Conservation (phyloP, 768 basidiomycete genomes). For the Panaeolus cyanescens region DNA sequence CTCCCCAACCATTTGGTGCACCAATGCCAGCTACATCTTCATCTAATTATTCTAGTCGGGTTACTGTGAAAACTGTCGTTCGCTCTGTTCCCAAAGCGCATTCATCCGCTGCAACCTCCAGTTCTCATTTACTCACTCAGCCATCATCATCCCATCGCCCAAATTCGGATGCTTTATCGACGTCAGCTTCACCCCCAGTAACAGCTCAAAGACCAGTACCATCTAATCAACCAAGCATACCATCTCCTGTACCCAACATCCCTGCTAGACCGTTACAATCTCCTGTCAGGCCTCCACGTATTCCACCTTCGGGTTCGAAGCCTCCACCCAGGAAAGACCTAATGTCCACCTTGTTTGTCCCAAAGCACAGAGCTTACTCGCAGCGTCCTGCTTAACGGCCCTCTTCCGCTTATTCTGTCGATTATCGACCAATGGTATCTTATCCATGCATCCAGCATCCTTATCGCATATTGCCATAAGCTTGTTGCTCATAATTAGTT, state of each 20-base stretch:
- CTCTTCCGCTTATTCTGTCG: neutral
- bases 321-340: slow-evolving; percentile 55
- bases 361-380: slow-evolving; percentile 69
- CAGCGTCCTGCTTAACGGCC: slow-evolving; percentile 43
- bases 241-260: neutral
- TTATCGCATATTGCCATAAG: neutral
- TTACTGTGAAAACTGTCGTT: slow-evolving; percentile 47
- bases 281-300: slow-evolving; percentile 9
- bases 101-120: slow-evolving; percentile 13
- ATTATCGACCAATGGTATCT: neutral
- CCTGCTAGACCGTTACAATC: neutral
- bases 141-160: slow-evolving; percentile 1
- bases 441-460: neutral
- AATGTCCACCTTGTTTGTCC: slow-evolving; percentile 67
- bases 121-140: slow-evolving; percentile 17
- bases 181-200: neutral
- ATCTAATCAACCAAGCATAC: neutral
- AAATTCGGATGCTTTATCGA: neutral
- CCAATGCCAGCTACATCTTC: slow-evolving; percentile 34
- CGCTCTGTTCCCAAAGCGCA: slow-evolving; percentile 37
- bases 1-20: slow-evolving; percentile 35
- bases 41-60: slow-evolving; percentile 38
- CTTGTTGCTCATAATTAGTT: neutral
- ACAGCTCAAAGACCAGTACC: neutral
- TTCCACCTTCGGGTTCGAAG: slow-evolving; percentile 11